Base-by-base conservation (phyloP, 2,329 filamentous ascomycete species). In the Daldinia sp. region DNA sequence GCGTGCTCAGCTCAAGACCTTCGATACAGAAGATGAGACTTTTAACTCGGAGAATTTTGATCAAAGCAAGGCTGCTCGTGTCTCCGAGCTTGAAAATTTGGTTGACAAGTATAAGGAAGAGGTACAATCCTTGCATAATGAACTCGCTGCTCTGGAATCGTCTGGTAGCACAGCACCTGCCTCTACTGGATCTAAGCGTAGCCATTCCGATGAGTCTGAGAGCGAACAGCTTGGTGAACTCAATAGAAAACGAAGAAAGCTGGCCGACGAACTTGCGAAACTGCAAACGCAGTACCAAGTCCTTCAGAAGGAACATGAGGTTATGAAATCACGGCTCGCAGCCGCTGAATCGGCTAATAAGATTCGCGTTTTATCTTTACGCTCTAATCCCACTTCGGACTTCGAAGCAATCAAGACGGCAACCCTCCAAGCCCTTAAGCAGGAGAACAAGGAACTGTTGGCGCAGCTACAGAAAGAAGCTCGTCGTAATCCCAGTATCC, bases 361-460 rank as follows among this genome's bases (percentile, higher is more conserved):
- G 66, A 96, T 90, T 3, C 91, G 95, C 32, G 84, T 98, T 48
- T 85, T 99, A 23, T 90, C 95, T 56, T 82, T 98, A 11, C 90
- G 93, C 60, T 89, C 90, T n/a, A 99, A 99, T 76, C 95, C 95
- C 0, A 98, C 95, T 0, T 88, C 93, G 0, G 87, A 95, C 71
- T 87, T 87, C 62, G 93, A 97, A 78, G 90, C 90, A 2, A 87
- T 97, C 76, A 97, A 98, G 79, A 83, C 90, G 52, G 84, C 87
- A 8, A 96, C 93, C 0, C 85, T 99, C 11, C 84, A 84, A 8
- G 89, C 90, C 0, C 85, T 99, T 8, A 87, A 90, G 69, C 86
- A 88, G 62, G 95, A 98, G 74, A 99, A 99, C 77, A 83, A 85
- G 6, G 91, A 94, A 27, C 86, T 98, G 6, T 84, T 97, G 1